Base-by-base conservation (phyloP, 352 stramenopile genomes). In the Phytophthora colocasiae region DNA sequence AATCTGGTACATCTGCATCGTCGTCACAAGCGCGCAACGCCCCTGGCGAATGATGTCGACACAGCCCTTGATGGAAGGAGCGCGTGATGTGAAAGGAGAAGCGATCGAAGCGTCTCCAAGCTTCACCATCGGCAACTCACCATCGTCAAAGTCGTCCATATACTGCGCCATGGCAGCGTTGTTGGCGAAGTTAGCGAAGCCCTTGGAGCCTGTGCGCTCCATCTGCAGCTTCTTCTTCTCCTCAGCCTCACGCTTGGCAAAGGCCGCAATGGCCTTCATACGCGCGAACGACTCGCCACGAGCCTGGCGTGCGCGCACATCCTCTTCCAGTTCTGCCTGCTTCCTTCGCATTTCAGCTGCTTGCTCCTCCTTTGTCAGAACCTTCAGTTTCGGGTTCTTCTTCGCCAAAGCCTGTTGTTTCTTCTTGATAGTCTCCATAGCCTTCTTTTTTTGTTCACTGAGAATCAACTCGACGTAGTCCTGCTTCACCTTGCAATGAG, bases 1-100 rank as follows among this genome's bases (percentile, higher is more conserved):
- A 65, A 99, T 99, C 78, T 99, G 97, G 78, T 99, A 99, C 87
- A 98, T 97, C 81, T 99, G 97, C 71, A 99, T 96, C 45, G 98
- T 99, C 15, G 96, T 99, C 12, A 99, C 97, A n/a, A 99, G 82
- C 29, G 98, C 99, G 60, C 98, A 99, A 39, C 98, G 89, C 8
- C 98, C 98, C 66, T 99, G 97, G 32, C 98, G 94, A 59, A 99
- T 92, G 46, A 99, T 98, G 59, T 99, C 92, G 15, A 99, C 94
- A 52, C 87, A 96, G 24, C 86, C 82, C 75, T 92, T 93, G 59
- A 97, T 96, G 3, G 87, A 96, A 68, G 97, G 85, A 77, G 98
- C 78, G 83, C 94, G 78, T 40, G 95, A 98, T 8, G 98, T 99
- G 74, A 99, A 99, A 0, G 98, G 98, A 59, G 97, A 99, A 26